Conservation (phyloP, 371 early-diverging fungal species). For the Mortierella sp. region DNA sequence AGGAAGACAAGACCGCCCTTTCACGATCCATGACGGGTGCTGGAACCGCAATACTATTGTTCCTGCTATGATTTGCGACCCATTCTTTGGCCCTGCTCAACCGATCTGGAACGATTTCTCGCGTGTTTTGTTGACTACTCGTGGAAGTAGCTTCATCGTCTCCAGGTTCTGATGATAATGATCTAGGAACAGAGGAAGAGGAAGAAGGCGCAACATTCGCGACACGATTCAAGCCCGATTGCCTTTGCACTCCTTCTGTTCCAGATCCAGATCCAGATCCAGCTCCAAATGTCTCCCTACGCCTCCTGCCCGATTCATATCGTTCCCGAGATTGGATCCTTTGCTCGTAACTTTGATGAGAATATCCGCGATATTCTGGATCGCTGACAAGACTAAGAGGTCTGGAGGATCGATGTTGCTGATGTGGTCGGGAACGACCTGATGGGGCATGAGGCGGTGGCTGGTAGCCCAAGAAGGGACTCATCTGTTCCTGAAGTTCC, state of each 20-base stretch:
- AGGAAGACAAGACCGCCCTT: conserved; percentile 4
- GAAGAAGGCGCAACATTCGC: conserved; percentile 6
- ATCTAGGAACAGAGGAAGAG: not conserved
- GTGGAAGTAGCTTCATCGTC: conserved; percentile 21
- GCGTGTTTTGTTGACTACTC: not conserved
- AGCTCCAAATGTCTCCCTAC: conserved; percentile 11
- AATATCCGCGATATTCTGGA: conserved; percentile 11
- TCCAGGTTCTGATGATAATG: conserved; percentile 26
- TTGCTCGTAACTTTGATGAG: conserved; percentile 3
- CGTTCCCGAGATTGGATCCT: conserved; percentile 22
- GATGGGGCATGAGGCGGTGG: conserved; percentile 22
- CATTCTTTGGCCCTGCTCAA: conserved; percentile 46
- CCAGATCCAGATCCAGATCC: no score
- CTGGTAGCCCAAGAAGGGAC: conserved; percentile 39
- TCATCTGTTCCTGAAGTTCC: conserved; percentile 22
- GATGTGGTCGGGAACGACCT: not conserved
- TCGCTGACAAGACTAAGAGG: conserved; percentile 24
- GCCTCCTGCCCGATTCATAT: conserved; percentile 17
- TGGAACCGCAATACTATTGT: conserved; percentile 21
- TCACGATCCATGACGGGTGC: conserved; percentile 22
- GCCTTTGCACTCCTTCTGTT: conserved; percentile 13
- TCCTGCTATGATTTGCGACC: conserved; percentile 42
- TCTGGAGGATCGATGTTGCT: conserved; percentile 10
- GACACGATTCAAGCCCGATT: conserved; percentile 28
- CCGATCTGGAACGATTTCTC: conserved; percentile 16